Percentiles rank a stretch among this genome's conserved stretches.
Conservation (phyloP, 306 rosid species). For the Sicyos baderoa region DNA sequence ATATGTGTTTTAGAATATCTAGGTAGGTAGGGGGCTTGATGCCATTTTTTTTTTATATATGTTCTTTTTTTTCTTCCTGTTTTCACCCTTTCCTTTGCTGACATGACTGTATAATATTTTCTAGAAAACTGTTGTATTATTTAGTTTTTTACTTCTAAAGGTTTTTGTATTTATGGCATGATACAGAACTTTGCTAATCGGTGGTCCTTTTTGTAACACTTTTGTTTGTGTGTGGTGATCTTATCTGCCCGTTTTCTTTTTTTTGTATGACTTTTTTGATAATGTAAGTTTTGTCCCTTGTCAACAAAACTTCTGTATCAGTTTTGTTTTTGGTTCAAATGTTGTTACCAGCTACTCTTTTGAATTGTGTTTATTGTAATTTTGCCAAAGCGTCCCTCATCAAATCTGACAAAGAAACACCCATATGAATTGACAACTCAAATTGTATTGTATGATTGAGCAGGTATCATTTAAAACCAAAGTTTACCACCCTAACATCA, state of each 20-base stretch:
- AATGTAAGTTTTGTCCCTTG: background rate
- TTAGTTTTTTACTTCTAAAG: too few species aligned
- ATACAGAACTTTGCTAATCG: background rate
- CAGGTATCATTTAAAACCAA: constrained; percentile 49
- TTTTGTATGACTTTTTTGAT: background rate
- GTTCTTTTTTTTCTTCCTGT: too few species aligned
- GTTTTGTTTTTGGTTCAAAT: background rate
- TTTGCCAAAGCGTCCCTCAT: too few species aligned
- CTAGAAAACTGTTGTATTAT: too few species aligned
- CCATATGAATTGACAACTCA: background rate
- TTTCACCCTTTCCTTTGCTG: too few species aligned
- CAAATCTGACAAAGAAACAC: background rate
- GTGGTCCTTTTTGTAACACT: background rate
- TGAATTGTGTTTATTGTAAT: background rate
- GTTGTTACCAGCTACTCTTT: background rate
- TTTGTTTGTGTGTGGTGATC: background rate
- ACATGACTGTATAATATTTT: too few species aligned
- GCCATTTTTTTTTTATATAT: background rate
- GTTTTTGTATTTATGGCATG: background rate
- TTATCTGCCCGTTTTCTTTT: too few species aligned
- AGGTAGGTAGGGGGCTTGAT: background rate
- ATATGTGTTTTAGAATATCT: background rate
- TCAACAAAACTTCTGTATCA: too few species aligned
- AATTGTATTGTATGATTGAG: constrained; percentile 8
- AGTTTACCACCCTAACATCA: constrained; percentile 53